These are phyloP conservation scores for Lasiodiplodia gonubiensis DNA, from an alignment of 2,329 filamentous ascomycete genomes.

Conservation along the genomic window DNA sequence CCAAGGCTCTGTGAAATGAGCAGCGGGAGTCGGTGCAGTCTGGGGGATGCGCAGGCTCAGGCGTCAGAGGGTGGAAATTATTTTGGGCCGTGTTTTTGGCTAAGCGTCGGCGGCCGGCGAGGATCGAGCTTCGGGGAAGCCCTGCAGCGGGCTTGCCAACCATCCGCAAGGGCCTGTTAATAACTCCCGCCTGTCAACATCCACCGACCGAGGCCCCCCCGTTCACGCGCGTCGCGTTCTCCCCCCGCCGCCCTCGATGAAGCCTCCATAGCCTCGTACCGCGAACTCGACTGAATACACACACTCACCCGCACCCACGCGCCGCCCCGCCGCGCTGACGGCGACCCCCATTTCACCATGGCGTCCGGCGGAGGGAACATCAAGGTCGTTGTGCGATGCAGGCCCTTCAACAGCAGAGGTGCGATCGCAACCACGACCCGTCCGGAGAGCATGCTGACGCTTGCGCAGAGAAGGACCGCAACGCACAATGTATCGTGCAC, in stretches of 20 bases:
- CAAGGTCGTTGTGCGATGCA: constrained; percentile 97
- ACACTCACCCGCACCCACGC: constrained; percentile 4
- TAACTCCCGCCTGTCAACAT: constrained; percentile 26
- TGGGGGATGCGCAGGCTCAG: constrained; percentile 19
- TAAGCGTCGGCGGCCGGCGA: constrained; percentile 14
- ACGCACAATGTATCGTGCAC: constrained; percentile 94
- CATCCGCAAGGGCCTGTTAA: constrained; percentile 13
- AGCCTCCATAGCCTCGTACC: constrained; percentile 22
- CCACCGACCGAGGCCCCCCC: constrained; percentile 18
- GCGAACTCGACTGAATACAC: constrained; percentile 13
- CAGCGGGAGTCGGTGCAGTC: constrained; percentile 4
- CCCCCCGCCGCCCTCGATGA: constrained; percentile 25
- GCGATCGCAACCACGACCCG: constrained; percentile 38
- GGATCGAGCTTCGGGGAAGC: constrained; percentile 22
- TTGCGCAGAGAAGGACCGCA: constrained; percentile 80
- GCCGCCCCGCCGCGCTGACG: constrained; percentile 22
- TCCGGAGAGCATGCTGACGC: constrained; percentile 29
- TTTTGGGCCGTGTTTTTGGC: constrained; percentile 15
- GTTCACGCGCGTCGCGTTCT: constrained; percentile 17
- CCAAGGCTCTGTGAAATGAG: constrained; percentile 13
- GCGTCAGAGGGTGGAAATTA: constrained; percentile 17
- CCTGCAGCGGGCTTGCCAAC: constrained; percentile 17
- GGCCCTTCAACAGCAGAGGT: constrained; percentile 97
- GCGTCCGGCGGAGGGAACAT: constrained; percentile 89
- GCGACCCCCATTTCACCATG: constrained; percentile 53